Conservation (phyloP, 768 basidiomycete species). For the Rubroboletus pulcherrimus region DNA sequence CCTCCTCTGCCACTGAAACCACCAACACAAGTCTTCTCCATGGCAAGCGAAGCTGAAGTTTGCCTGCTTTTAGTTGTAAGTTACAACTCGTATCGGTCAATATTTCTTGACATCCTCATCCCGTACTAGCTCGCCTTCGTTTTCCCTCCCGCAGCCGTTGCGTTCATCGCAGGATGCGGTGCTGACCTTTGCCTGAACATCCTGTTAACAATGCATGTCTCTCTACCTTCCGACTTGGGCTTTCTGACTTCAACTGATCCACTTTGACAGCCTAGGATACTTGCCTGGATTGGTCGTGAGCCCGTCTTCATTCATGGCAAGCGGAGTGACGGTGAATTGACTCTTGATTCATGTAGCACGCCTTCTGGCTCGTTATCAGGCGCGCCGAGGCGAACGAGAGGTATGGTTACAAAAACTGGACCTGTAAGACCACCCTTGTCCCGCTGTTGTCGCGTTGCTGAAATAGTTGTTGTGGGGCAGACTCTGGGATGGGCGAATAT, state of each 20-base stretch:
- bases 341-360: conserved; percentile 44
- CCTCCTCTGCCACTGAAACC: not conserved
- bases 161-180: conserved; percentile 73
- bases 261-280: conserved; percentile 57
- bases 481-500: conserved; percentile 23
- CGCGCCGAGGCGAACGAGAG: conserved; percentile 74
- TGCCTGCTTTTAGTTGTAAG: conserved; percentile 12
- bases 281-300: conserved; percentile 57
- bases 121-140: conserved; percentile 58
- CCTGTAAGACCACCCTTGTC: conserved; percentile 12
- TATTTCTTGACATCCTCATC: not conserved
- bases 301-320: not conserved
- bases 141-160: conserved; percentile 77
- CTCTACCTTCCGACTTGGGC: not conserved
- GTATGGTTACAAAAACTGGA: conserved; percentile 24
- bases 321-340: not conserved
- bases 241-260: not conserved
- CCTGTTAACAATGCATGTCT: conserved; percentile 64
- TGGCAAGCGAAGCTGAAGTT: conserved; percentile 13
- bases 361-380: conserved; percentile 83
- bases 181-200: conserved; percentile 83
- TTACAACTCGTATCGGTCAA: fast-evolving
- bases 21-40: not conserved
- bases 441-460: no score
- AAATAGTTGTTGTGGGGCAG: not conserved